phyloP scores from a whole-genome alignment of 1,284 basidiomycete species.

The Austroboletus olivaceoglutinosus region DNA sequence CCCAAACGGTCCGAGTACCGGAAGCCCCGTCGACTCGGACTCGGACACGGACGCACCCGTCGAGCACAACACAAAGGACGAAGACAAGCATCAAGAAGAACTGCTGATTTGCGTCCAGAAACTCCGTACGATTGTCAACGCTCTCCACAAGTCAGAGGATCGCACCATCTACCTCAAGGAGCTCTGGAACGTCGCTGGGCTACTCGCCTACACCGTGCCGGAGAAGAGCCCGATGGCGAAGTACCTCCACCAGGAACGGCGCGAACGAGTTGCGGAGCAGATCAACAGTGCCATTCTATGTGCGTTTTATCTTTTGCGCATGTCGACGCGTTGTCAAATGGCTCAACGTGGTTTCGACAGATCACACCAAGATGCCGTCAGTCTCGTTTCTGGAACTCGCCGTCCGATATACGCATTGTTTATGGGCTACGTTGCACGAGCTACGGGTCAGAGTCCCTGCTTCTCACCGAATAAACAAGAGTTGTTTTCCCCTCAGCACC shows the following conservation, averaged over 20 bases:
- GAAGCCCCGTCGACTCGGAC: slow-evolving; percentile 8
- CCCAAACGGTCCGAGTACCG: slow-evolving; percentile 3
- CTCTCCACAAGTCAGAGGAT: slow-evolving; percentile 52
- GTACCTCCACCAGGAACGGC: slow-evolving; percentile 70
- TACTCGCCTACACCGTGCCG: slow-evolving; percentile 75
- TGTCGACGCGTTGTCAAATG: slow-evolving; percentile 1
- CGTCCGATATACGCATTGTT: slow-evolving; percentile 55
- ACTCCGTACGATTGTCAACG: slow-evolving; percentile 54
- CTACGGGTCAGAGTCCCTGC: slow-evolving; percentile 45
- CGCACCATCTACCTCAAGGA: slow-evolving; percentile 63
- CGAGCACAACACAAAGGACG: slow-evolving; percentile 28
- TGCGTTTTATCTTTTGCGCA: slow-evolving; percentile 39
- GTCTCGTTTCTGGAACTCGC: slow-evolving; percentile 62
- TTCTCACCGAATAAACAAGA: slow-evolving; percentile 42
- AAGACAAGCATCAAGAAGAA: slow-evolving; percentile 37
- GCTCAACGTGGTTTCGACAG: slow-evolving; percentile 35
- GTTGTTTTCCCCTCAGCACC: slow-evolving; percentile 16
- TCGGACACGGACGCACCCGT: slow-evolving; percentile 6
- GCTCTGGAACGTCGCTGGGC: slow-evolving; percentile 65
- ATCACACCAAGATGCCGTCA: slow-evolving; percentile 47
- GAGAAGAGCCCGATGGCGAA: slow-evolving; percentile 65
- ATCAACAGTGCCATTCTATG: slow-evolving; percentile 83
- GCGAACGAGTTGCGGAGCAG: slow-evolving; percentile 80
- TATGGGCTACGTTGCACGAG: slow-evolving; percentile 58
- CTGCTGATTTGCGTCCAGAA: slow-evolving; percentile 61